A percentile compares a stretch with the other conserved stretches of the same genome.
Conservation (phyloP, 169 alveolate species). For the Cryptosporidium tyzzeri region DNA sequence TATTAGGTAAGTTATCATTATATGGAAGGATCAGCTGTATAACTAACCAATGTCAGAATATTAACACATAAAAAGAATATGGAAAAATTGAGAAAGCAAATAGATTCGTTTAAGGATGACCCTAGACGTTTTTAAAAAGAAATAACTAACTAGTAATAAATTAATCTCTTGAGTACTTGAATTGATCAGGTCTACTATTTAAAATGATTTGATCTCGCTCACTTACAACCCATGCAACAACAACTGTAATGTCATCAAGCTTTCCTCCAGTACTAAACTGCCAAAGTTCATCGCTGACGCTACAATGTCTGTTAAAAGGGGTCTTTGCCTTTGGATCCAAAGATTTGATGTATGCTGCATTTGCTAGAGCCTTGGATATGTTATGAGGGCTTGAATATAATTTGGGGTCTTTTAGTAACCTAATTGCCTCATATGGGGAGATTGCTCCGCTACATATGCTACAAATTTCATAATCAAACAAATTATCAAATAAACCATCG, state of each 20-base stretch:
- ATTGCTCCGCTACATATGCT: constrained; percentile 78
- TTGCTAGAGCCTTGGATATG: constrained; percentile 80
- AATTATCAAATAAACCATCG: constrained; percentile 83
- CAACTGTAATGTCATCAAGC: constrained; percentile 81
- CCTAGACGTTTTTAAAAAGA: constrained; percentile 50
- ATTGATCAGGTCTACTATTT: constrained; percentile 13
- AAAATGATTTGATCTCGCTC: constrained; percentile 24
- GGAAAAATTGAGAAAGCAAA: constrained; percentile 57
- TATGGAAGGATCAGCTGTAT: neutral
- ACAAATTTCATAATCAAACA: constrained; percentile 82
- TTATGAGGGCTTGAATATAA: constrained; percentile 74
- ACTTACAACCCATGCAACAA: constrained; percentile 81
- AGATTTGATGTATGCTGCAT: constrained; percentile 79
- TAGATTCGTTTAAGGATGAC: constrained; percentile 68
- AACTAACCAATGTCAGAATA: neutral
- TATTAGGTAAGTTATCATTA: constrained; percentile 19
- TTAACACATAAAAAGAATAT: constrained; percentile 30
- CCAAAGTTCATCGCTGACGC: constrained; percentile 24
- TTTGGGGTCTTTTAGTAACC: constrained; percentile 47
- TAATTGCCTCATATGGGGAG: constrained; percentile 80
- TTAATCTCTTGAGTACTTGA: neutral
- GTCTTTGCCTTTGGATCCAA: constrained; percentile 79
- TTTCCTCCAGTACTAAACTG: constrained; percentile 80
- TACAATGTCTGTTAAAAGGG: constrained; percentile 78
- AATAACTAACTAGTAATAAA: neutral